Percentiles rank a stretch among this genome's conserved stretches.
Evolutionary conservation across 805 yeast species (phyloP).

Genomic region (Wickerhamiella brachini): DNA sequence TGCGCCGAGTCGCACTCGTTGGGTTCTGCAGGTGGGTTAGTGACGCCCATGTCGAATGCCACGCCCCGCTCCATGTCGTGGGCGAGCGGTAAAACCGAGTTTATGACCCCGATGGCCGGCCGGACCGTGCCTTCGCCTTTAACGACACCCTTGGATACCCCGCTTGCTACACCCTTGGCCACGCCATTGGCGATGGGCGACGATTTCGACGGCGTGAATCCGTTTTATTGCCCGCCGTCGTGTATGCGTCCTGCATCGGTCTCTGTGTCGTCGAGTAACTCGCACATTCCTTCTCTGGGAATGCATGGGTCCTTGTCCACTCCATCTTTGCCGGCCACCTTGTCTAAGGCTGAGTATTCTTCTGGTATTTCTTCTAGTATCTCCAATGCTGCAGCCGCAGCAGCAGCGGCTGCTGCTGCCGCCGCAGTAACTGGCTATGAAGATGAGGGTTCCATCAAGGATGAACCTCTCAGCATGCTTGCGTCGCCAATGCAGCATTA

Average conservation of each 20-base stretch:
- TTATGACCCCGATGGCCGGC: slow-evolving; percentile 5
- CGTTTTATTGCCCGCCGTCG: slow-evolving; percentile 24
- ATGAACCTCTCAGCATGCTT: neutral
- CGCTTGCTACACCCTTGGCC: slow-evolving; percentile 7
- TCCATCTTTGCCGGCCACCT: neutral
- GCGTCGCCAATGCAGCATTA: neutral
- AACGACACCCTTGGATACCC: neutral
- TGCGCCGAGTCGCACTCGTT: neutral
- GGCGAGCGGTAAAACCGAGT: slow-evolving; percentile 6
- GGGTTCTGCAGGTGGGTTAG: slow-evolving; percentile 1
- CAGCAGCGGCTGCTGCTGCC: slow-evolving; percentile 4
- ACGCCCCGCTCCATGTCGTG: slow-evolving; percentile 4
- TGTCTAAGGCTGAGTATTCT: neutral
- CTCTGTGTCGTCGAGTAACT: slow-evolving; percentile 2
- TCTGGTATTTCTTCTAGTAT: neutral
- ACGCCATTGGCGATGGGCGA: slow-evolving; percentile 7
- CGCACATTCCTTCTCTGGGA: neutral
- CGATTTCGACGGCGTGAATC: slow-evolving; percentile 20
- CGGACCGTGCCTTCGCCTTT: neutral
- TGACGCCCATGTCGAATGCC: slow-evolving; percentile 4
- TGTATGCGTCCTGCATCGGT: slow-evolving; percentile 10
- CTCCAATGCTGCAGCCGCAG: slow-evolving; percentile 1
- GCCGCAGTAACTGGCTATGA: slow-evolving; percentile 2
- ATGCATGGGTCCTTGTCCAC: neutral
- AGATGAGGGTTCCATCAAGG: neutral